Conservation (phyloP, 1,284 basidiomycete species). For the Boletus smithii region DNA sequence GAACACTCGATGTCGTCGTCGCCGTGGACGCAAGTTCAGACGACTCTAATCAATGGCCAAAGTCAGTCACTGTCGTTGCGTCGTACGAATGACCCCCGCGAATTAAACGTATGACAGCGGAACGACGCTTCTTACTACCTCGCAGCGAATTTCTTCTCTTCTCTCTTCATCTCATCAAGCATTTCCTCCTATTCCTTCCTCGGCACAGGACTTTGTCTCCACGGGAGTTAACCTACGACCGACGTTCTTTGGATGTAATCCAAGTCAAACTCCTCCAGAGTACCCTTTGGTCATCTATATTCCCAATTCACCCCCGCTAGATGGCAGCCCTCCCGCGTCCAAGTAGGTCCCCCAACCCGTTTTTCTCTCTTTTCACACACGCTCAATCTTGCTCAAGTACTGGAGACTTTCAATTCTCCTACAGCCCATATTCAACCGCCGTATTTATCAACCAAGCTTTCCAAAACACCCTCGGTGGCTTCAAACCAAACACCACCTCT, state of each 20-base stretch:
- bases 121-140: conserved; percentile 41
- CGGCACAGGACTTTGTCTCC: conserved; percentile 51
- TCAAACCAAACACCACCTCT: conserved; percentile 43
- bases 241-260: conserved; percentile 76
- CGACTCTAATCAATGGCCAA: conserved; percentile 60
- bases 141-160: conserved; percentile 42
- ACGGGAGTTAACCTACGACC: conserved; percentile 67
- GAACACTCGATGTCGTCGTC: conserved; percentile 66
- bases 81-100: not conserved
- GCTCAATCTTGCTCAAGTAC: conserved; percentile 32
- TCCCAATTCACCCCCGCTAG: conserved; percentile 62
- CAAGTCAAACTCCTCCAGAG: conserved; percentile 45
- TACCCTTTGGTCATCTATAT: conserved; percentile 59
- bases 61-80: conserved; percentile 41
- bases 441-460: conserved; percentile 55
- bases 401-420: conserved; percentile 46
- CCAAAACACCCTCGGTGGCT: conserved; percentile 51
- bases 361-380: not conserved
- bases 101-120: conserved; percentile 40
- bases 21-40: conserved; percentile 67
- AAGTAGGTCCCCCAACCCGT: conserved; percentile 44
- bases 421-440: conserved; percentile 43
- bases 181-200: conserved; percentile 61
- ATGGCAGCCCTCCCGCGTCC: conserved; percentile 52
- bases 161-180: conserved; percentile 53